phyloP scores from a whole-genome alignment of 495 filamentous ascomycete species.

The Cryomyces antarcticus region DNA sequence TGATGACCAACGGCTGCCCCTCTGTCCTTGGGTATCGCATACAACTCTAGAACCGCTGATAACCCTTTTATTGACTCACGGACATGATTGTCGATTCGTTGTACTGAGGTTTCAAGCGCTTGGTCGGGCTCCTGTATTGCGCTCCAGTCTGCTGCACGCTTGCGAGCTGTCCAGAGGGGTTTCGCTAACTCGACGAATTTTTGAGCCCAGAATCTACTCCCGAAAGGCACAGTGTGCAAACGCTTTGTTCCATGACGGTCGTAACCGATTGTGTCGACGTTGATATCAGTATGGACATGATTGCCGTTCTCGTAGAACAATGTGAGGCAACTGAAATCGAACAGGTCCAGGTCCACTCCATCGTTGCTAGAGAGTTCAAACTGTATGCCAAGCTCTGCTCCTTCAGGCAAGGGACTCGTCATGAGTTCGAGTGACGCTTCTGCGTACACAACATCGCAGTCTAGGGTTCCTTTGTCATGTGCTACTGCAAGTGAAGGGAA shows the following conservation, averaged over 20 bases:
- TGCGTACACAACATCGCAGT: conserved; percentile 14
- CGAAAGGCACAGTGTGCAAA: conserved; percentile 10
- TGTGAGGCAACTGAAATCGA: conserved; percentile 9
- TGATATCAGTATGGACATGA: background rate
- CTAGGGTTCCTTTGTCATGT: conserved; percentile 4
- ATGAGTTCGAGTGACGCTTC: conserved; percentile 17
- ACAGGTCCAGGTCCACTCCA: conserved; percentile 2
- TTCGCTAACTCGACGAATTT: conserved; percentile 8
- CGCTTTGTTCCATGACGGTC: conserved; percentile 1
- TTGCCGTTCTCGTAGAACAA: conserved; percentile 12
- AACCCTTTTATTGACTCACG: background rate
- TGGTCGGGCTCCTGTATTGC: background rate
- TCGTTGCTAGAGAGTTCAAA: conserved; percentile 8
- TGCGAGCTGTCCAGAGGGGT: conserved; percentile 3
- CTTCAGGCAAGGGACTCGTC: conserved; percentile 5
- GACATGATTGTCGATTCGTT: conserved; percentile 2
- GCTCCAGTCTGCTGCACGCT: background rate
- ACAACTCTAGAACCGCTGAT: conserved; percentile 1
- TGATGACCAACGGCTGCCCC: background rate
- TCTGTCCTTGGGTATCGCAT: background rate
- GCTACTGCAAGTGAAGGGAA: conserved; percentile 13
- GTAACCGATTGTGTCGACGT: conserved; percentile 3
- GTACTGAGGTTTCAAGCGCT: background rate
- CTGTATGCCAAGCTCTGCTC: conserved; percentile 11
- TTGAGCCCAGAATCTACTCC: conserved; percentile 17